A percentile compares a stretch with the other conserved stretches of the same genome.
Evolutionary conservation across 1,284 basidiomycete species (phyloP).

Genomic region (Chondrostereum purpureum): DNA sequence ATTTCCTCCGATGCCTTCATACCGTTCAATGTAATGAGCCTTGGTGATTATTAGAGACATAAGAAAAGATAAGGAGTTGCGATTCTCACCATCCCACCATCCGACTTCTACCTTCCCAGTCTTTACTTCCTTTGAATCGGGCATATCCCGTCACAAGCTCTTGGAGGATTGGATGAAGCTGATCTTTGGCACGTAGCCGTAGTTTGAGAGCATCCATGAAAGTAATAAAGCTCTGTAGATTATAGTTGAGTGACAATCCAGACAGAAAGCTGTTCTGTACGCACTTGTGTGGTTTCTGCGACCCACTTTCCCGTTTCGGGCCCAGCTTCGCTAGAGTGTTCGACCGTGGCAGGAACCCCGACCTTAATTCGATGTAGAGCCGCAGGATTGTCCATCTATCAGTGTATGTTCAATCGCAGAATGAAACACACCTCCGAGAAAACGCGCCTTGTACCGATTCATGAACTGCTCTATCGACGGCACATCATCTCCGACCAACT

Average conservation of each 20-base stretch:
- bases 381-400: conserved; percentile 90
- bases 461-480: conserved; percentile 86
- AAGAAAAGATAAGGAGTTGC: background rate
- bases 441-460: conserved; percentile 76
- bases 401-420: conserved; percentile 23
- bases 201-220: conserved; percentile 98
- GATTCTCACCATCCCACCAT: conserved; percentile 83
- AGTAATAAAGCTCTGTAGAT: conserved; percentile 84
- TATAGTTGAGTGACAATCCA: conserved; percentile 6
- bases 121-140: conserved; percentile 86
- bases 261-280: background rate
- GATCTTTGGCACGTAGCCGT: conserved; percentile 90
- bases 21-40: conserved; percentile 93
- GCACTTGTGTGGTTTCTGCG: conserved; percentile 94
- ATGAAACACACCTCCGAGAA: background rate
- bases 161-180: conserved; percentile 90
- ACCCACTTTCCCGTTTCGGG: conserved; percentile 95
- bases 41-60: conserved; percentile 22
- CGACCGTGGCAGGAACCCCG: conserved; percentile 94
- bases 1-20: conserved; percentile 98
- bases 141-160: conserved; percentile 92
- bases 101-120: conserved; percentile 91
- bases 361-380: conserved; percentile 87
- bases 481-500: conserved; percentile 84
- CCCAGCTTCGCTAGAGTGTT: conserved; percentile 79